These are phyloP conservation scores for Durio zibethinus DNA, from an alignment of 345 rosid species.

Conservation along the genomic window DNA sequence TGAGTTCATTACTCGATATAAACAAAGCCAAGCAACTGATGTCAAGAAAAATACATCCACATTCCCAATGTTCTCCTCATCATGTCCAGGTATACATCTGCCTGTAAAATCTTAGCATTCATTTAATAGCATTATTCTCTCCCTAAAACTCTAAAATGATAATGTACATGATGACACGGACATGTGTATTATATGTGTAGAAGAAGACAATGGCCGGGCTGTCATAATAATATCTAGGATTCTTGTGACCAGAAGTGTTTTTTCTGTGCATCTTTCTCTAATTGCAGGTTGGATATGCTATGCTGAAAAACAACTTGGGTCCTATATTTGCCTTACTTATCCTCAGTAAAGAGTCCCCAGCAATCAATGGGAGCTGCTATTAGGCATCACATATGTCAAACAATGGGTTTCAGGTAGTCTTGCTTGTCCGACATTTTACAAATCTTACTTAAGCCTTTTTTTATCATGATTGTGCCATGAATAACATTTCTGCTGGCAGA, in stretches of 20 bases:
- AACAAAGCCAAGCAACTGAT: conserved; percentile 38
- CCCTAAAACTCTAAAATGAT: not conserved
- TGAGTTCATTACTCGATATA: conserved; percentile 75
- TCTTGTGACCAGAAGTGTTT: not conserved
- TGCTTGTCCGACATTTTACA: not conserved
- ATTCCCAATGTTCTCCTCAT: conserved; percentile 82
- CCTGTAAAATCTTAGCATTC: not conserved
- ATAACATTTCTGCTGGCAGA: not conserved
- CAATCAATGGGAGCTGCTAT: conserved; percentile 82
- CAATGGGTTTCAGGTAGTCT: conserved; percentile 67
- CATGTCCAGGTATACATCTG: conserved; percentile 73
- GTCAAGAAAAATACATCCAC: conserved; percentile 35
- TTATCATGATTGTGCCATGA: not conserved
- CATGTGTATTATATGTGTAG: not conserved
- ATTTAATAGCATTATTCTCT: not conserved
- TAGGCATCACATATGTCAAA: conserved; percentile 61
- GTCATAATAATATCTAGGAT: not conserved
- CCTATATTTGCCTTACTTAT: conserved; percentile 77
- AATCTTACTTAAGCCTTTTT: not conserved
- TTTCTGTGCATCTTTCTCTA: conserved; percentile 12
- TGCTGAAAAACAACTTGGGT: conserved; percentile 90
- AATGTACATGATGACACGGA: not conserved
- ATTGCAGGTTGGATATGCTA: conserved; percentile 96
- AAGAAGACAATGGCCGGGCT: not conserved
- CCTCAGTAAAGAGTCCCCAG: conserved; percentile 95